Percentiles rank a stretch among this genome's conserved stretches.
Conservation (phyloP, 768 basidiomycete species). For the Brasilioporus rufonigricans region DNA sequence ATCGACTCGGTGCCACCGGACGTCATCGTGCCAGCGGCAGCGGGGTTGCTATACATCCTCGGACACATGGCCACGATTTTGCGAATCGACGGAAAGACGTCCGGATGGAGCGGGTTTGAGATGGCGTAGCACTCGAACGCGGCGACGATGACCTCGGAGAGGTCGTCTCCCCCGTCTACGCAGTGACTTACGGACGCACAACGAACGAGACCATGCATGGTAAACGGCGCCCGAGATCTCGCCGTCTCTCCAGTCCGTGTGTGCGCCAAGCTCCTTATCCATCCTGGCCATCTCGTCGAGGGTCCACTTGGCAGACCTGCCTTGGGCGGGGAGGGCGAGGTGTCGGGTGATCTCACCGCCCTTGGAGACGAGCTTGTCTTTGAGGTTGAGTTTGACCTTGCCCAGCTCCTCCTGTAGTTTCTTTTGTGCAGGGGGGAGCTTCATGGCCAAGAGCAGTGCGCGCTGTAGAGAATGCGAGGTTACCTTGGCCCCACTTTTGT, state of each 20-base stretch:
- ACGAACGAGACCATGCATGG: constrained; percentile 45
- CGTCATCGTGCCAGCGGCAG: constrained; percentile 51
- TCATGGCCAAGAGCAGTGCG: constrained; percentile 51
- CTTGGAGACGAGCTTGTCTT: constrained; percentile 63
- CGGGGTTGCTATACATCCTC: too few species aligned
- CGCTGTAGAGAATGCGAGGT: too few species aligned
- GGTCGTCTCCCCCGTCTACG: constrained; percentile 78
- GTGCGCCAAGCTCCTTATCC: too few species aligned
- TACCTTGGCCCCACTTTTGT: constrained; percentile 15
- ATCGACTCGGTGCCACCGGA: constrained; percentile 96
- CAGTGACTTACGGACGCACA: too few species aligned
- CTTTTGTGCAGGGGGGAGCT: constrained; percentile 55
- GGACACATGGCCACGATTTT: constrained; percentile 99
- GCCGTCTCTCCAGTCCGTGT: too few species aligned
- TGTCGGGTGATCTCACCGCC: too few species aligned
- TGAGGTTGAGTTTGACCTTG: constrained; percentile 62
- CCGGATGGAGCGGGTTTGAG: too few species aligned
- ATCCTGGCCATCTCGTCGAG: too few species aligned
- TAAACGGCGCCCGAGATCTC: constrained; percentile 81
- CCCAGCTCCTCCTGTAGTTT: constrained; percentile 64
- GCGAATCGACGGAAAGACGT: constrained; percentile 88
- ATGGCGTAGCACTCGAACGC: constrained; percentile 82
- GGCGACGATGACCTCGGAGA: too few species aligned
- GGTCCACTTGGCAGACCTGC: too few species aligned
- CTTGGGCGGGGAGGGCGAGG: too few species aligned